Percentiles rank a stretch among this genome's conserved stretches.
These are phyloP conservation scores for Phytophthora sp. DNA, from an alignment of 352 stramenopile genomes.

Conservation along the genomic window DNA sequence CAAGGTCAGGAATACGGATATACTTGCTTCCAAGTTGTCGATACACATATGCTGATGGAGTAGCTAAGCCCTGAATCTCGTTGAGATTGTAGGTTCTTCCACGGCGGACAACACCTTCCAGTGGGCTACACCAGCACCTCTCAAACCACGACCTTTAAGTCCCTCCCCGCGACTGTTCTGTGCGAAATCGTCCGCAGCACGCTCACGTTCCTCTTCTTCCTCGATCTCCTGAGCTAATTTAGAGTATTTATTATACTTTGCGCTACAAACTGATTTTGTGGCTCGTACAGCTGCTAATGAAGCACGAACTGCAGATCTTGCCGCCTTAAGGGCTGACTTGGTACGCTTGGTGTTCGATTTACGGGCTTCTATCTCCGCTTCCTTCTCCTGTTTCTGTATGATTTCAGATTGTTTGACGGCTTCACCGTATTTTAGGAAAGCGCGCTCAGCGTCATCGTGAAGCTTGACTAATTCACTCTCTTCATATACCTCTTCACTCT, in stretches of 20 bases:
- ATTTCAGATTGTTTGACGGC: too few relatives aligned
- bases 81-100: constrained; percentile 21
- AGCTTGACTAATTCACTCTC: background rate
- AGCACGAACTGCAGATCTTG: constrained; percentile 1
- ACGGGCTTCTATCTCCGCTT: too few relatives aligned
- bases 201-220: constrained; percentile 4
- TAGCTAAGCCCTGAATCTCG: constrained; percentile 18
- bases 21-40: constrained; percentile 12
- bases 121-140: background rate
- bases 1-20: constrained; percentile 19
- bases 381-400: too few relatives aligned
- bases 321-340: too few relatives aligned
- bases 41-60: constrained; percentile 4
- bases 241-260: constrained; percentile 3
- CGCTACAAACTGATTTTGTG: constrained; percentile 5
- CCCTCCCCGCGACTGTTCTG: background rate
- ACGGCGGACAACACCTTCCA: constrained; percentile 1
- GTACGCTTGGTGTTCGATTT: too few relatives aligned
- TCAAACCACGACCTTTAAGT: background rate
- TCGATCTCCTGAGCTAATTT: constrained; percentile 3
- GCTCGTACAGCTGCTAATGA: constrained; percentile 5
- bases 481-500: background rate
- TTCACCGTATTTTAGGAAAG: constrained; percentile 1
- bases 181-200: background rate
- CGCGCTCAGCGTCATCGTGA: background rate